phyloP scores from a whole-genome alignment of 2,329 filamentous ascomycete species.

The Ophiostoma ips region DNA sequence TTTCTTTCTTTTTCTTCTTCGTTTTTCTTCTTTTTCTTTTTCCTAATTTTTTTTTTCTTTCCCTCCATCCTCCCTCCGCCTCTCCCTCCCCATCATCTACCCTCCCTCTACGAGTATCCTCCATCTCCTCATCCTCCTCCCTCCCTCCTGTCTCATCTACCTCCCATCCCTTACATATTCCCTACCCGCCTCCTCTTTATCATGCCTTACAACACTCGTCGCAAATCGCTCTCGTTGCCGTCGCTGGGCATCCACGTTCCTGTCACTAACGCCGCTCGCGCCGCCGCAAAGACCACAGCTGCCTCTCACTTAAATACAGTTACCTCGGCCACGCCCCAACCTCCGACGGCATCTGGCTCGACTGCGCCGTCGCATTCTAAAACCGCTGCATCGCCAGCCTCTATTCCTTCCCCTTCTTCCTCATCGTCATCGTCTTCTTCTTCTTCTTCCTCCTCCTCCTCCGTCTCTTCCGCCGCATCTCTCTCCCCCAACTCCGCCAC shows the following conservation, averaged over 20 bases:
- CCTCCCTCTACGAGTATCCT: not conserved
- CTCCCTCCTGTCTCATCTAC: not conserved
- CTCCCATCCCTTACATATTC: not conserved
- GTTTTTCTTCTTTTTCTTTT: not conserved
- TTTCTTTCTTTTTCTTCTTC: not conserved
- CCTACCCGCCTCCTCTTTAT: slow-evolving; percentile 5
- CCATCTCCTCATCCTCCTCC: not conserved
- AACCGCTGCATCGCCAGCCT: not conserved
- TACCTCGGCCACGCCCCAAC: not conserved
- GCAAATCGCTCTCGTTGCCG: slow-evolving; percentile 86
- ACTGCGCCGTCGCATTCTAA: no score
- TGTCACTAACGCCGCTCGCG: slow-evolving; percentile 47
- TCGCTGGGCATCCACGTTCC: slow-evolving; percentile 86
- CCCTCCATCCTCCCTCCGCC: not conserved
- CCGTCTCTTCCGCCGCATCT: slow-evolving; percentile 14
- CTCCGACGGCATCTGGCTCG: no score
- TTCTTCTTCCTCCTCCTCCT: slow-evolving; percentile 14
- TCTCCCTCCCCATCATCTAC: not conserved
- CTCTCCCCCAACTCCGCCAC: slow-evolving; percentile 10
- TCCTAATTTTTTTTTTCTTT: not conserved
- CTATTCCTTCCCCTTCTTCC: not conserved
- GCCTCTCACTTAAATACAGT: slow-evolving; percentile 23
- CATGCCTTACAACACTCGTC: slow-evolving; percentile 94
- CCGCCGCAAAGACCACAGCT: slow-evolving; percentile 9
- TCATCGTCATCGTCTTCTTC: not conserved